Conservation (phyloP, 441 rosid species). For the Pelargonium fulgidum region DNA sequence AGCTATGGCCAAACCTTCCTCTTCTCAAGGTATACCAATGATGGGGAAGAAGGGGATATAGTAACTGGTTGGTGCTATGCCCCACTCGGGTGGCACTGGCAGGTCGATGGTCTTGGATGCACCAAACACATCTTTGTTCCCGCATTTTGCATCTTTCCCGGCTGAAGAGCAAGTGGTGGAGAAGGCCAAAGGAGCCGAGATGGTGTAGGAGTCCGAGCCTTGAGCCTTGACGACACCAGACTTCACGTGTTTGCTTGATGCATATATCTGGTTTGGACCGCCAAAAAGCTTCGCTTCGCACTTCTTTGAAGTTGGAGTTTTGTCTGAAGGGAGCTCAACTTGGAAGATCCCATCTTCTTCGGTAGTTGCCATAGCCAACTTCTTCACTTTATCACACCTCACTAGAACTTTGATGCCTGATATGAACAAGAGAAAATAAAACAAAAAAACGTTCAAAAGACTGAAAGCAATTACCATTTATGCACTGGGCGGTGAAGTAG, state of each 20-base stretch:
- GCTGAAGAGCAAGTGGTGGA: conserved; percentile 40
- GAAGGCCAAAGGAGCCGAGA: conserved; percentile 57
- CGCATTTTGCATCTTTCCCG: conserved; percentile 21
- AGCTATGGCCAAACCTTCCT: background rate
- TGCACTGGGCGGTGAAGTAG: background rate
- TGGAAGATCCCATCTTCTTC: conserved; percentile 46
- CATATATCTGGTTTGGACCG: conserved; percentile 50
- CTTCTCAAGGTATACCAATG: conserved; percentile 64
- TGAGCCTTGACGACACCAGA: conserved; percentile 37
- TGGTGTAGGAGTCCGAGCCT: conserved; percentile 30
- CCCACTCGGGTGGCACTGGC: conserved; percentile 85
- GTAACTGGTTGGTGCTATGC: conserved; percentile 76
- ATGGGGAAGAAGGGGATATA: conserved; percentile 74
- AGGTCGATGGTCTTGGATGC: conserved; percentile 65
- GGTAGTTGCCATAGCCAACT: conserved; percentile 36
- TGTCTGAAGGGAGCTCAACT: conserved; percentile 40
- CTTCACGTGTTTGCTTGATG: conserved; percentile 31
- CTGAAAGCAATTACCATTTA: background rate
- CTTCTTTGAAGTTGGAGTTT: conserved; percentile 17
- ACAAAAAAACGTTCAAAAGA: background rate
- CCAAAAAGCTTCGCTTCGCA: conserved; percentile 62
- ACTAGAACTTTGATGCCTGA: conserved; percentile 55
- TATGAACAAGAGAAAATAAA: background rate
- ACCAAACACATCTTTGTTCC: conserved; percentile 19
- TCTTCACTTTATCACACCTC: conserved; percentile 50